Base-by-base conservation (phyloP, 768 basidiomycete genomes). In the Lactarius hatsudake region DNA sequence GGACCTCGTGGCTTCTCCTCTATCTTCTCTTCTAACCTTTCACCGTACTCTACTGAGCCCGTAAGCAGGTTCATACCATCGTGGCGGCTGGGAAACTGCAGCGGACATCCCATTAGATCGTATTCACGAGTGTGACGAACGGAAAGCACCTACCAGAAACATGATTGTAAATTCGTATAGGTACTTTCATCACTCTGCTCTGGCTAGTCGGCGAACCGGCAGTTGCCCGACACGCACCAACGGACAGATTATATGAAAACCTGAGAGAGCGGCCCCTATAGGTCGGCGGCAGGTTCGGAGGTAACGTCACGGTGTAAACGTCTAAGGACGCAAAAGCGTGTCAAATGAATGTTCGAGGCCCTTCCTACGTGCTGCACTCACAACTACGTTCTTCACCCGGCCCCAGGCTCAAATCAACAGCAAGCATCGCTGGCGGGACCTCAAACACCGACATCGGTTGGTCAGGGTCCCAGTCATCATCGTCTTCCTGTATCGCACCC, bases 211-310 rank as follows among this genome's bases (percentile, higher is more conserved):
- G 79, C 15, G 71, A 51, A 65, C 77, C 72, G 60, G 76, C 72
- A 43, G 74, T 75, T 43, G 89, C 86, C 15, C 92, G 84, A 76
- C 90, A 96, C 0, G 92, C 88, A 1, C 95, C 95, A 1, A 98
- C 83, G n/a, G 91, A 81, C 15, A 99, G 84, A 70, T 95, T 89
- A 74, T 98, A 98, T 3, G 90, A 89, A 74, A 99, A 96, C 72
- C 82, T 83, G 67, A 98, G 81, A 3, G 89, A 83, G 54, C 90
- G 87, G 3, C 97, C 96, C 56, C 86, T 84, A 78, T 92, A 97
- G 0, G 95, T 94, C 0, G 97, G 97, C 2, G 97, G 97, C 0
- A 98, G 80, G 64, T 86, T 85, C 13, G 85, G 81, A 0, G 97
- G 96, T 1, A 99, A 79, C 0, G 79, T 77, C 15, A 96, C 78